Base-by-base conservation (phyloP, 2,329 filamentous ascomycete genomes). In the Arthrobotrys entomopaga region DNA sequence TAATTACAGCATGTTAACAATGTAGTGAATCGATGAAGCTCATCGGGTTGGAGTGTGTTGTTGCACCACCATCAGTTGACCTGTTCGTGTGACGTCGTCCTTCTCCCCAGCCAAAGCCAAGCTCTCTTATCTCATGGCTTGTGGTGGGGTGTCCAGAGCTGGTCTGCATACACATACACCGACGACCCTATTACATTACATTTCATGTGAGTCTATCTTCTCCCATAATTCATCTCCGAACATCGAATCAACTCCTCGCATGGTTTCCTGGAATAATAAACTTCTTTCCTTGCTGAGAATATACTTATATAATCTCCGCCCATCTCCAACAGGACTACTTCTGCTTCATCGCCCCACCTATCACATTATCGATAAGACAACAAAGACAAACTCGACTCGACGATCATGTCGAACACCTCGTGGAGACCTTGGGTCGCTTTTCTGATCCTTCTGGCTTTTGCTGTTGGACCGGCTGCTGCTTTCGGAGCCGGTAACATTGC, bases 401-500 rank as follows among this genome's bases (percentile, higher is more conserved):
- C 40, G 43, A 49, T 40, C 54, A 66, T 66, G 69, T 40, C 61
- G 38, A 60, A 61, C 42, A 49, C 20, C 26, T 64, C 54, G 20
- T 73, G 66, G 66, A 57, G 73, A 26, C 63, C 61, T 26, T 67
- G 50, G 66, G 66, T 60, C 56, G 60, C 66, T 22, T 11, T 76
- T 13, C 16, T 88, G 60, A 81, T 90, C 70, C 80, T 87, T n/a
- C 78, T 89, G 52, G 82, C 86, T 87, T 20, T 83, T 84, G 71
- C 71, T 16, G 58, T 64, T 56, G 58, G 53, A 60, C 84, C 84
- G 75, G 87, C 84, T 1, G 83, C 83, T 20, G 89, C 89, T 2
- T 91, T 91, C 79, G 89, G 89, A 24, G 89, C 89, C 38, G 89
- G 89, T 66, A 91, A 91, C 79, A 91, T 91, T 74, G 89, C 89